Base-by-base conservation (phyloP, 2,329 filamentous ascomycete genomes). In the Xylaria sp. region DNA sequence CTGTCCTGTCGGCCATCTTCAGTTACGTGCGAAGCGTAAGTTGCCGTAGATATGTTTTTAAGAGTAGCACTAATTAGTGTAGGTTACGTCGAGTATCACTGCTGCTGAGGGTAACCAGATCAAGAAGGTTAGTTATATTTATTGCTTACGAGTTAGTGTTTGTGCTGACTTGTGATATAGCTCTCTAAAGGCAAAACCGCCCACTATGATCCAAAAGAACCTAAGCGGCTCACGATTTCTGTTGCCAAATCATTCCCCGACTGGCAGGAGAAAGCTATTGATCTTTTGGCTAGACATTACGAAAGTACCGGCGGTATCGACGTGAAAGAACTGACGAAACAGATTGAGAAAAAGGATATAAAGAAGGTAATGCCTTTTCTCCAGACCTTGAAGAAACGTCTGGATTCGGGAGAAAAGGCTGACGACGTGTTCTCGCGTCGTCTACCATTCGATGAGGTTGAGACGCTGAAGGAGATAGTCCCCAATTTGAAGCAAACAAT, bases 361-460 rank as follows among this genome's bases (percentile, higher is more conserved):
- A 99, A 98, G 89, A 96, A 97, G 84, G 95, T 94, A 2, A 98
- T 98, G 95, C 96, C 96, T 0, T 98, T 98, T 78, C 91, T 98
- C 59, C 94, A 98, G 83, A 83, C 81, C 7, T 84, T 98, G 69
- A 98, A 98, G 90, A 92, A 89, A 81, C 89, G 93, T 62, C 87
- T 99, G 65, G 86, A 94, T 66, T 85, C 86, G 59, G 91, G 92
- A 70, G 89, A 95, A 81, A 82, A 85, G 15, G 83, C 89, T 1
- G 84, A 87, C 28, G 85, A 83, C 1, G 93, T 98, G 10, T 90
- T 98, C 77, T 90, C 95, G 78, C 88, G 94, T 73, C 93, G 95
- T 82, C 85, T 99, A 70, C 87, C 89, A 0, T 99, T 98, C 80
- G 91, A 98, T 76, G 96, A 99, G 85, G 85, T 90, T 57, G 86